These are phyloP conservation scores for Chaetomiaceae sp. DNA, from an alignment of 2,329 filamentous ascomycete genomes.

Conservation along the genomic window DNA sequence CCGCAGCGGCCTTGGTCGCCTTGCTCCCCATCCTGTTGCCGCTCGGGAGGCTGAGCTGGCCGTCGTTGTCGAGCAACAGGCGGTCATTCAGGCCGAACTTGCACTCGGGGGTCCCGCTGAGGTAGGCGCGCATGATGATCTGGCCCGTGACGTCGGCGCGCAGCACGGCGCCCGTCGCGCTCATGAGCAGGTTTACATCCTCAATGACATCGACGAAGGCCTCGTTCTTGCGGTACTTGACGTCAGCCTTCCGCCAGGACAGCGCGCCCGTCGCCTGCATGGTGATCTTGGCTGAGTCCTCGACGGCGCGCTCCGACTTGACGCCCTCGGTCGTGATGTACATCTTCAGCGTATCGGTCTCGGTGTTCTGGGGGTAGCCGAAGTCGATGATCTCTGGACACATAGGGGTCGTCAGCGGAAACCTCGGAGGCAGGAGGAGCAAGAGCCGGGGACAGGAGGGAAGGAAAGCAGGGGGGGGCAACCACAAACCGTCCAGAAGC, in stretches of 20 bases:
- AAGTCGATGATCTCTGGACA: slow-evolving; percentile 92
- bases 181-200: slow-evolving; percentile 98
- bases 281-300: slow-evolving; percentile 95
- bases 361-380: slow-evolving; percentile 97
- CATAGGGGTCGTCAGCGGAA: slow-evolving; percentile 11
- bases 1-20: slow-evolving; percentile 89
- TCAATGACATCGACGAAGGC: slow-evolving; percentile 99
- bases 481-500: slow-evolving; percentile 70
- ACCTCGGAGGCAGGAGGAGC: neutral
- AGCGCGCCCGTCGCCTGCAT: slow-evolving; percentile 98
- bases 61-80: slow-evolving; percentile 76
- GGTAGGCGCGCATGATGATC: slow-evolving; percentile 97
- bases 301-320: slow-evolving; percentile 77
- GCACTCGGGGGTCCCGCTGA: slow-evolving; percentile 94
- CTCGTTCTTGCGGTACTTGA: slow-evolving; percentile 99
- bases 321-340: slow-evolving; percentile 99
- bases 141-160: slow-evolving; percentile 95
- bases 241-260: slow-evolving; percentile 94
- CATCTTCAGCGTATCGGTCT: slow-evolving; percentile 98
- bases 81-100: slow-evolving; percentile 98
- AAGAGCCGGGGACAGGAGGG: neutral
- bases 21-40: slow-evolving; percentile 78
- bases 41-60: slow-evolving; percentile 57
- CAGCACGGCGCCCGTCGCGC: slow-evolving; percentile 89
- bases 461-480: no score